Conservation (phyloP, 257 asterid species). For the Sherardia arvensis region DNA sequence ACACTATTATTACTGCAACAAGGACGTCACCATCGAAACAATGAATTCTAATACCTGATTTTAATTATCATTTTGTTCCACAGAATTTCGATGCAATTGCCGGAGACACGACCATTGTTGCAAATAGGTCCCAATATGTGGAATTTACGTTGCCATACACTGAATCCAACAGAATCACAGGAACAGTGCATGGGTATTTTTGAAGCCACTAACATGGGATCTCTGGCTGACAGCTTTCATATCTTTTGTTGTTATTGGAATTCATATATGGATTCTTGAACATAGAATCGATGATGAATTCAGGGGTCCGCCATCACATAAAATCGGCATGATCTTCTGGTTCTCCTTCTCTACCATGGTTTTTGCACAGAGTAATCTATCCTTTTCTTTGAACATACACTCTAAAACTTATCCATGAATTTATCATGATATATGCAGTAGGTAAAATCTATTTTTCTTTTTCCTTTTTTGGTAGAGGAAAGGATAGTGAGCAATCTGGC, state of each 20-base stretch:
- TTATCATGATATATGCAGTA: too few relatives aligned
- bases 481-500: constrained; percentile 29
- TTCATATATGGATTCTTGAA: constrained; percentile 20
- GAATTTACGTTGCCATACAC: constrained; percentile 49
- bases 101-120: constrained; percentile 42
- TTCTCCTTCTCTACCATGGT: constrained; percentile 36
- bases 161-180: constrained; percentile 15
- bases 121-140: constrained; percentile 34
- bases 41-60: not conserved
- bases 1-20: too few relatives aligned
- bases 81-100: constrained; percentile 32
- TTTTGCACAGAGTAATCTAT: constrained; percentile 16
- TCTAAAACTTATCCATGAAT: too few relatives aligned
- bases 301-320: constrained; percentile 18
- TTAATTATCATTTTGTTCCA: not conserved
- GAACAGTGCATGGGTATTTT: constrained; percentile 18
- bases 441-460: not conserved
- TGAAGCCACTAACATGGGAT: constrained; percentile 44
- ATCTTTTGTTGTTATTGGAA: constrained; percentile 13
- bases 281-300: constrained; percentile 15
- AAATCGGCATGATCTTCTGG: constrained; percentile 41
- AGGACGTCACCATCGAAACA: too few relatives aligned
- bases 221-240: constrained; percentile 19
- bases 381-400: not conserved
- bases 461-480: constrained; percentile 28